Evolutionary conservation across 495 filamentous ascomycete species (phyloP).

Genomic region (Penicillium soppii): DNA sequence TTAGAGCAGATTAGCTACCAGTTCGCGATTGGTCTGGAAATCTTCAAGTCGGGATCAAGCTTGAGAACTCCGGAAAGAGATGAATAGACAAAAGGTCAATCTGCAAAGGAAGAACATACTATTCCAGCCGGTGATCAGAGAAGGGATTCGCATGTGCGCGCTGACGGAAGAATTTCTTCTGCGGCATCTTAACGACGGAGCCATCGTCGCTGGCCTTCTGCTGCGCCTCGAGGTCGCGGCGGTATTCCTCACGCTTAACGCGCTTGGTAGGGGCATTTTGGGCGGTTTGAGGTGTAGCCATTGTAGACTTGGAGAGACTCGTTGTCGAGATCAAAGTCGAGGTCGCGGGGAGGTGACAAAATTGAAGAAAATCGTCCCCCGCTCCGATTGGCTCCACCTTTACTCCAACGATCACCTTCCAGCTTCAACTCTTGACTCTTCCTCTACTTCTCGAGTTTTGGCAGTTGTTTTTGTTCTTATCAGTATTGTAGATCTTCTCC

Average conservation of each 20-base stretch:
- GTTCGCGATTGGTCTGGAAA: not conserved
- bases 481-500: not conserved
- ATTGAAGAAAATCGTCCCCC: slow-evolving; percentile 3
- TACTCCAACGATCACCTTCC: slow-evolving; percentile 2
- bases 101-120: slow-evolving; percentile 57
- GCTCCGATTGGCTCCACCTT: slow-evolving; percentile 20
- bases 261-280: slow-evolving; percentile 54
- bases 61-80: not conserved
- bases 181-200: slow-evolving; percentile 58
- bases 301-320: slow-evolving; percentile 21
- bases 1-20: slow-evolving; percentile 14
- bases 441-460: not conserved
- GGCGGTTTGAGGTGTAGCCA: slow-evolving; percentile 37
- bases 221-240: slow-evolving; percentile 33
- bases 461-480: not conserved
- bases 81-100: not conserved
- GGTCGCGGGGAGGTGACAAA: slow-evolving; percentile 6
- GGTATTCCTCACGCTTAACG: slow-evolving; percentile 75
- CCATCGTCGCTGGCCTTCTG: slow-evolving; percentile 26
- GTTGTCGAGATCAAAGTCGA: not conserved
- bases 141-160: slow-evolving; percentile 97
- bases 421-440: slow-evolving; percentile 4
- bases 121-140: slow-evolving; percentile 83
- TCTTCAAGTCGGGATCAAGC: too few relatives aligned
- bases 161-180: slow-evolving; percentile 95